phyloP scores from a whole-genome alignment of 331 rosid genomes.

The Dryas integrifolia region DNA sequence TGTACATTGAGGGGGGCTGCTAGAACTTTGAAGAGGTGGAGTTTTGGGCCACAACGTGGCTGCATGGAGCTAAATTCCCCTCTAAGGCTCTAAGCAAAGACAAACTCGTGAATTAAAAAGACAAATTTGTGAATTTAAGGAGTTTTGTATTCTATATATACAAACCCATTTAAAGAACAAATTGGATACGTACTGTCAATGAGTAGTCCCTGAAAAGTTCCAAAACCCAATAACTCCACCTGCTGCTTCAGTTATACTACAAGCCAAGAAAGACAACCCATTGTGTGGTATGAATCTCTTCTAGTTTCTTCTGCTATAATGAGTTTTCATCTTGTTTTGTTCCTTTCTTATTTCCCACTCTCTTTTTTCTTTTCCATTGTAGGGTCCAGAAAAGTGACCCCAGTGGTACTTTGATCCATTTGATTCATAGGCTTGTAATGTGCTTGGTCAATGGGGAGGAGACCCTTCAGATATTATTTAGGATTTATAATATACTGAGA shows the following conservation, averaged over 20 bases:
- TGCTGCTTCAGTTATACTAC: not conserved
- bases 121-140: slow-evolving; percentile 35
- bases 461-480: too few relatives aligned
- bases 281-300: not conserved
- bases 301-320: not conserved
- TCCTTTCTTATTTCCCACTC: not conserved
- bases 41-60: slow-evolving; percentile 27
- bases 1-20: too few relatives aligned
- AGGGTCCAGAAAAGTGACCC: not conserved
- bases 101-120: slow-evolving; percentile 19
- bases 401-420: not conserved
- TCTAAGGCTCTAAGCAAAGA: slow-evolving; percentile 8
- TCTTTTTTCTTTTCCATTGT: not conserved
- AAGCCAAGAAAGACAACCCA: not conserved
- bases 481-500: too few relatives aligned
- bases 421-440: too few relatives aligned
- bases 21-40: not conserved
- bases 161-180: slow-evolving; percentile 39
- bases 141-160: slow-evolving; percentile 23
- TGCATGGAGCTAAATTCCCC: slow-evolving; percentile 4
- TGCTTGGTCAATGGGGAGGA: too few relatives aligned
- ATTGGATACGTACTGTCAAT: not conserved
- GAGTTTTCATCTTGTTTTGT: not conserved
- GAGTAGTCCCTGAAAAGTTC: not conserved
- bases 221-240: not conserved